A percentile compares a stretch with the other conserved stretches of the same genome.
phyloP scores from a whole-genome alignment of 345 rosid genomes.

The Erysimum cheiranthoides region DNA sequence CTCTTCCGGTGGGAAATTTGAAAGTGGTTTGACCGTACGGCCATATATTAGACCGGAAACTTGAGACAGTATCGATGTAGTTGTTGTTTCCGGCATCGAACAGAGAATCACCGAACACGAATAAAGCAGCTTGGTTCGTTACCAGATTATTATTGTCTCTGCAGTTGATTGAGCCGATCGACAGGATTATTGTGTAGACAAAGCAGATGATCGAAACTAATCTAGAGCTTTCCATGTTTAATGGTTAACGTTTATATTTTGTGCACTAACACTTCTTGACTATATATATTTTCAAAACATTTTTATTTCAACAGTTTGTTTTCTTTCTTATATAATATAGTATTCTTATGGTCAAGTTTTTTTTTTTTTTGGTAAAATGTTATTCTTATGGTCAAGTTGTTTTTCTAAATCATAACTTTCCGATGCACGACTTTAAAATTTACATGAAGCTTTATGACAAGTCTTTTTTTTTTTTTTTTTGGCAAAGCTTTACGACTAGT shows the following conservation, averaged over 20 bases:
- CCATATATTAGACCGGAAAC: conserved; percentile 34
- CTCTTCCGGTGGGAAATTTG: conserved; percentile 50
- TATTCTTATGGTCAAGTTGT: conserved; percentile 14
- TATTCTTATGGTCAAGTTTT: conserved; percentile 13
- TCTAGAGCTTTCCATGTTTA: conserved; percentile 10
- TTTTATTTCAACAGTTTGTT: not conserved
- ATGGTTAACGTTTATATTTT: not conserved
- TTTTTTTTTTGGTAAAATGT: no score
- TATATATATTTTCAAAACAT: not conserved
- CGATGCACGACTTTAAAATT: conserved; percentile 21
- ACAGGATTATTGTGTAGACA: not conserved
- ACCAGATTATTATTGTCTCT: not conserved
- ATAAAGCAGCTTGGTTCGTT: conserved; percentile 45
- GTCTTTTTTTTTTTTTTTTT: not conserved
- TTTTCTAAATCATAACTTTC: conserved; percentile 8
- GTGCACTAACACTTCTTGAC: not conserved
- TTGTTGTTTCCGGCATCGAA: conserved; percentile 60
- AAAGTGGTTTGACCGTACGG: conserved; percentile 56
- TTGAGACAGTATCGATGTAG: conserved; percentile 38
- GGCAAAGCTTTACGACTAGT: not conserved
- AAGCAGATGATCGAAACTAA: conserved; percentile 4
- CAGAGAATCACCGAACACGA: conserved; percentile 58
- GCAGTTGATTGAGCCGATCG: conserved; percentile 8
- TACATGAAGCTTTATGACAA: not conserved
- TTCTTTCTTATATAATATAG: not conserved